Percentiles rank a stretch among this genome's conserved stretches.
Evolutionary conservation across 164 flowering plant species (phyloP).

Genomic region (Dillenia turbinata): DNA sequence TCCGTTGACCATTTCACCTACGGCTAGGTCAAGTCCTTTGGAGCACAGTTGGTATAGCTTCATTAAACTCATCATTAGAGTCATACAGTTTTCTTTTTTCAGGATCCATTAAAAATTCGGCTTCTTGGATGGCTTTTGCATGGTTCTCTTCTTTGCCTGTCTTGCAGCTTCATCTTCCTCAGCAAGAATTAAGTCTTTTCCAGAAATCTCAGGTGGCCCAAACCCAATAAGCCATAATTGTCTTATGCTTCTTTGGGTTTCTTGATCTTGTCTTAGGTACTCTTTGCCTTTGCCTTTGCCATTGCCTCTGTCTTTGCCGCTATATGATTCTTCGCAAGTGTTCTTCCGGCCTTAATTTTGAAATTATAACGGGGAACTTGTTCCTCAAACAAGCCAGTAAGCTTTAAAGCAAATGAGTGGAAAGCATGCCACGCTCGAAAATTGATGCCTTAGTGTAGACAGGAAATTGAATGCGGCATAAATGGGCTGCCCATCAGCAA

Average conservation of each 20-base stretch:
- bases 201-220: slow-evolving; percentile 46
- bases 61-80: slow-evolving; percentile 59
- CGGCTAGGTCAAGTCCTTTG: slow-evolving; percentile 52
- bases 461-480: slow-evolving; percentile 37
- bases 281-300: slow-evolving; percentile 24
- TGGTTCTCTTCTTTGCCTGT: slow-evolving; percentile 45
- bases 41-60: slow-evolving; percentile 47
- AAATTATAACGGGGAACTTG: slow-evolving; percentile 29
- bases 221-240: slow-evolving; percentile 45
- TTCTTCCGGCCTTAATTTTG: slow-evolving; percentile 12
- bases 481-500: slow-evolving; percentile 39
- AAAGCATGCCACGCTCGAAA: slow-evolving; percentile 49
- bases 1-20: slow-evolving; percentile 53
- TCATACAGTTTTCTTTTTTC: slow-evolving; percentile 51
- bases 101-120: slow-evolving; percentile 48
- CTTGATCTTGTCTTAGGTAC: no score
- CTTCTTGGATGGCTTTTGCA: slow-evolving; percentile 49
- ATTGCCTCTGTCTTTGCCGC: slow-evolving; percentile 45
- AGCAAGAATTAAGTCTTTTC: slow-evolving; percentile 43
- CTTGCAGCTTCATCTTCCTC: slow-evolving; percentile 52
- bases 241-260: slow-evolving; percentile 19
- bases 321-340: slow-evolving; percentile 34
- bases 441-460: slow-evolving; percentile 31
- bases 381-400: slow-evolving; percentile 31
- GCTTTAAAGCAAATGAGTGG: slow-evolving; percentile 39